phyloP scores from a whole-genome alignment of 305 asterid species.

The Caryopteris hybrid region DNA sequence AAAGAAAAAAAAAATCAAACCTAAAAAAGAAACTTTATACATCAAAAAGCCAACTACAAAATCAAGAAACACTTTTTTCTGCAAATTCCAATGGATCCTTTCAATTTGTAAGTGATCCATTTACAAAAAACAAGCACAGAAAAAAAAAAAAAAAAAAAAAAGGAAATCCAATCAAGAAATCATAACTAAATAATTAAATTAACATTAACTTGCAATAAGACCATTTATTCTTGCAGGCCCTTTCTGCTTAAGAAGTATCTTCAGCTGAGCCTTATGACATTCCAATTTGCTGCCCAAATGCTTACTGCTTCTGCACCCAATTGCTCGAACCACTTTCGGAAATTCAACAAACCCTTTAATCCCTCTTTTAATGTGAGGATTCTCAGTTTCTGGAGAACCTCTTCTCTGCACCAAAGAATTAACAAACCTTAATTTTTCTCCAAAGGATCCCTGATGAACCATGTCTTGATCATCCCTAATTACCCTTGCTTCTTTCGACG shows the following conservation, averaged over 20 bases:
- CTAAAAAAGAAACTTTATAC: neutral
- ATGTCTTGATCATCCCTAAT: neutral
- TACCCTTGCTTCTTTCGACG: neutral
- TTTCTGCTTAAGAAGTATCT: conserved; percentile 55
- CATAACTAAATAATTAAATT: neutral
- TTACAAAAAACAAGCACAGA: neutral
- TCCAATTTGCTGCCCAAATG: conserved; percentile 61
- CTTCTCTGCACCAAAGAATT: conserved; percentile 23
- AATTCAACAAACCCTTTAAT: conserved; percentile 86
- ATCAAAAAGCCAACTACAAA: neutral
- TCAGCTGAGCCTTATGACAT: conserved; percentile 76
- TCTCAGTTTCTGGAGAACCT: conserved; percentile 39
- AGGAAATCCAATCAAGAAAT: neutral
- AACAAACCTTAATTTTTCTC: conserved; percentile 25
- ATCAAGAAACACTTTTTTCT: neutral
- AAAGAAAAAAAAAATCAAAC: no score
- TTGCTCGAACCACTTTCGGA: conserved; percentile 64
- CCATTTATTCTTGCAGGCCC: conserved; percentile 36
- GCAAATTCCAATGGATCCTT: conserved; percentile 8
- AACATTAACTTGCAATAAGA: conserved; percentile 32
- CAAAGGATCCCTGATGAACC: neutral
- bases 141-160: neutral
- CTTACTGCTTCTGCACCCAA: conserved; percentile 57
- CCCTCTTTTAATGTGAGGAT: conserved; percentile 82
- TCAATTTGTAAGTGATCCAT: neutral